These are phyloP conservation scores for Phytophthora agathidicida DNA, from an alignment of 352 stramenopile genomes.

Conservation along the genomic window DNA sequence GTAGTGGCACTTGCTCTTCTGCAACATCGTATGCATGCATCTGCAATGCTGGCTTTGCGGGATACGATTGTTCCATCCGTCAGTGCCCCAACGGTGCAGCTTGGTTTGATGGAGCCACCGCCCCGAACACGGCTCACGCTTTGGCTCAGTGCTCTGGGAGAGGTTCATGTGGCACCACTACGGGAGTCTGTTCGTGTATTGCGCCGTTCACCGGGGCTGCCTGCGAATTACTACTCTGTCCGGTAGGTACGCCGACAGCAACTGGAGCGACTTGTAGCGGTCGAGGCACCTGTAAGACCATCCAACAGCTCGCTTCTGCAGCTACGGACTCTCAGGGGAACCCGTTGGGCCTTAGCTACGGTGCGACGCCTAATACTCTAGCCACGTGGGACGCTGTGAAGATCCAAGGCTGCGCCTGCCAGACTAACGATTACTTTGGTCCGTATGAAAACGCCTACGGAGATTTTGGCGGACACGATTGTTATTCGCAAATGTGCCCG, in stretches of 20 bases:
- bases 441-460: conserved; percentile 62
- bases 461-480: conserved; percentile 69
- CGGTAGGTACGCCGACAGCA: conserved; percentile 14
- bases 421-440: conserved; percentile 67
- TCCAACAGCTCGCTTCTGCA: conserved; percentile 63
- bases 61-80: conserved; percentile 60
- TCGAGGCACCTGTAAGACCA: conserved; percentile 76
- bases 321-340: conserved; percentile 47
- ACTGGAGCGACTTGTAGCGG: conserved; percentile 56
- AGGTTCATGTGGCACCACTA: conserved; percentile 56
- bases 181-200: conserved; percentile 67
- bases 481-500: conserved; percentile 85
- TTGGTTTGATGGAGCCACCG: conserved; percentile 74
- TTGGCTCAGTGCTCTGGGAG: conserved; percentile 57
- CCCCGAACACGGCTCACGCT: conserved; percentile 55
- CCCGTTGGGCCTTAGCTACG: conserved; percentile 63
- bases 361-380: conserved; percentile 56
- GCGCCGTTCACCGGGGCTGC: conserved; percentile 78
- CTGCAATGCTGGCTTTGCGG: conserved; percentile 66
- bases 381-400: conserved; percentile 86
- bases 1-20: conserved; percentile 49
- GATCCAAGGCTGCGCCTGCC: conserved; percentile 85
- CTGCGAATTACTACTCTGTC: conserved; percentile 71
- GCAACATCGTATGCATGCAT: conserved; percentile 56
- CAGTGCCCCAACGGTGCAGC: conserved; percentile 58